These are phyloP conservation scores for Naganishia liquefaciens DNA, from an alignment of 1,284 basidiomycete genomes.

Conservation along the genomic window DNA sequence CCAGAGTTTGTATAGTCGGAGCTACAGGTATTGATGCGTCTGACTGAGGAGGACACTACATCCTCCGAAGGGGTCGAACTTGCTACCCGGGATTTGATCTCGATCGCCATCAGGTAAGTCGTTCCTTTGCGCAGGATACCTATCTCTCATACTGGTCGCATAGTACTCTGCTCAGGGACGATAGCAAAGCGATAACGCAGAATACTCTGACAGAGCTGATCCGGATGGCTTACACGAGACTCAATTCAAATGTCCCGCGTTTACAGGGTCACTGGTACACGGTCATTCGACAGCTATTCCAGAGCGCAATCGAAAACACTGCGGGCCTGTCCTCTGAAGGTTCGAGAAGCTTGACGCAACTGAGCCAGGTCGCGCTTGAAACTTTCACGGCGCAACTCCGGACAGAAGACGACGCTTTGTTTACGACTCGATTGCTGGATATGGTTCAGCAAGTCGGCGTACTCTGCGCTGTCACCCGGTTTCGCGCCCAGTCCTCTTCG, in stretches of 20 bases:
- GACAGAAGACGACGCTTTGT: neutral
- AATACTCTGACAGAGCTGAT: slow-evolving; percentile 2
- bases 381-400: slow-evolving; percentile 14
- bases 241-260: slow-evolving; percentile 2
- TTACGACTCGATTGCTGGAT: neutral
- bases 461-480: slow-evolving; percentile 1
- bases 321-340: neutral
- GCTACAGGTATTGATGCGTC: slow-evolving; percentile 6
- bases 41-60: neutral
- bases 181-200: slow-evolving; percentile 1
- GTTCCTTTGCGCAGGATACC: too few species aligned
- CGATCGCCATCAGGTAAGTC: slow-evolving; percentile 15
- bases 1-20: slow-evolving; percentile 5
- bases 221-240: neutral
- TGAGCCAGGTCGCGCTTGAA: slow-evolving; percentile 2
- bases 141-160: neutral
- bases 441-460: slow-evolving; percentile 1
- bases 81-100: slow-evolving; percentile 10
- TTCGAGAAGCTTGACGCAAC: neutral
- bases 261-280: neutral
- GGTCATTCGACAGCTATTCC: slow-evolving; percentile 15
- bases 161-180: slow-evolving; percentile 12
- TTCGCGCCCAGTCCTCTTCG: neutral
- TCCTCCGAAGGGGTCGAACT: neutral
- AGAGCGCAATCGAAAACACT: neutral